Conservation (phyloP, 129 eudicot species). For the Deinandra increscens region DNA sequence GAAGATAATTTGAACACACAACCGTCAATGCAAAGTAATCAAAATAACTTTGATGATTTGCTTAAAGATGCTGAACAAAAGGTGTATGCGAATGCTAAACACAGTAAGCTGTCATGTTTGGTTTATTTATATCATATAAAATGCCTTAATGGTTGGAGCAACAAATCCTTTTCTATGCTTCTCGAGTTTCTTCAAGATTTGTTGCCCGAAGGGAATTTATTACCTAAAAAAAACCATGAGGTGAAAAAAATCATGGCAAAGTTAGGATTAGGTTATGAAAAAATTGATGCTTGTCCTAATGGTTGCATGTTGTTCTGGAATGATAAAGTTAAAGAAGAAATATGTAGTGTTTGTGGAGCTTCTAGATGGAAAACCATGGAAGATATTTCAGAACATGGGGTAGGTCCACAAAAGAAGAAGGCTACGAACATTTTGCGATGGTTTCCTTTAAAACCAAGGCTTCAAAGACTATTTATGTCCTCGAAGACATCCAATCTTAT, state of each 20-base stretch:
- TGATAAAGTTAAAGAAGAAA: neutral
- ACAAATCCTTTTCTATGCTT: conserved; percentile 2
- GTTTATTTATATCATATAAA: neutral
- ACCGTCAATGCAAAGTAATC: too few relatives aligned
- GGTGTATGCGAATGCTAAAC: too few relatives aligned
- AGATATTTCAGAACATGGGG: neutral
- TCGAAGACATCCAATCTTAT: neutral
- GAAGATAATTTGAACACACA: too few relatives aligned
- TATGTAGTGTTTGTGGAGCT: neutral
- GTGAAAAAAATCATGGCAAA: neutral
- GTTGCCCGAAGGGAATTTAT: neutral
- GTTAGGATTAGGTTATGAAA: neutral
- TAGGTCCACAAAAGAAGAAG: neutral
- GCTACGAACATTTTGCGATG: neutral
- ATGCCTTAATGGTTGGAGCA: neutral
- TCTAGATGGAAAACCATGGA: neutral
- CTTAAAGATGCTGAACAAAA: too few relatives aligned
- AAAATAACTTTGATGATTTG: too few relatives aligned
- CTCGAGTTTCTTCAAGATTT: neutral
- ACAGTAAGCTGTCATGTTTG: neutral
- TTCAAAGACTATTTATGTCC: conserved; percentile 2
- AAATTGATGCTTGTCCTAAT: conserved; percentile 1
- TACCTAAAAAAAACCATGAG: neutral
- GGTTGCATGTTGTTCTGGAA: conserved; percentile 12
- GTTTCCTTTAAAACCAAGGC: conserved; percentile 16